Percentiles rank a stretch among this genome's conserved stretches.
Evolutionary conservation across 345 rosid species (phyloP).

Genomic region (Hibiscus trionum): DNA sequence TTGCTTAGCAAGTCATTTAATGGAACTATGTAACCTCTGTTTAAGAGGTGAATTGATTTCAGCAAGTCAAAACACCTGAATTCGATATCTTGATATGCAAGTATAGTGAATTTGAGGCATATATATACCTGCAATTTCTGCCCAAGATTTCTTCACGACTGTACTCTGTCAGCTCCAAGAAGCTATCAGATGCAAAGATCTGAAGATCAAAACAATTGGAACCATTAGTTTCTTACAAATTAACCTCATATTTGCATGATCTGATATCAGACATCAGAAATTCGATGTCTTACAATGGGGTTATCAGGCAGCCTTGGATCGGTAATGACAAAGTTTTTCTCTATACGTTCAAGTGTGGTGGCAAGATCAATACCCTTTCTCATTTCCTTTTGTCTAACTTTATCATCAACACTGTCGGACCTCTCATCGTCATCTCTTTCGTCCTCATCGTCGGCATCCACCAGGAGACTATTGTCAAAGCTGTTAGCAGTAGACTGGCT

Average conservation of each 20-base stretch:
- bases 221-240: not conserved
- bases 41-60: too few relatives aligned
- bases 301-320: constrained; percentile 98
- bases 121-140: constrained; percentile 68
- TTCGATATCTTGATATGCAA: not conserved
- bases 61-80: not conserved
- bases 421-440: constrained; percentile 44
- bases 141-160: constrained; percentile 97
- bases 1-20: too few relatives aligned
- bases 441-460: constrained; percentile 34
- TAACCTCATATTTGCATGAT: not conserved
- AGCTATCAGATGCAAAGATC: constrained; percentile 98
- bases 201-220: constrained; percentile 21
- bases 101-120: not conserved
- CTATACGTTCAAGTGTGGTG: constrained; percentile 97
- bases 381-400: constrained; percentile 84
- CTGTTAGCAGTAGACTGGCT: constrained; percentile 33
- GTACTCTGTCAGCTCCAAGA: constrained; percentile 92
- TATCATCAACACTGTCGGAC: constrained; percentile 69
- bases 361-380: constrained; percentile 98
- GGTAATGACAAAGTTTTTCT: constrained; percentile 93
- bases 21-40: too few relatives aligned
- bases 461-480: constrained; percentile 29
- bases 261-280: not conserved
- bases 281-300: constrained; percentile 67